Percentiles rank a stretch among this genome's conserved stretches.
These are phyloP conservation scores for Litsea cubeba DNA, from an alignment of 164 flowering plant species.

Conservation along the genomic window DNA sequence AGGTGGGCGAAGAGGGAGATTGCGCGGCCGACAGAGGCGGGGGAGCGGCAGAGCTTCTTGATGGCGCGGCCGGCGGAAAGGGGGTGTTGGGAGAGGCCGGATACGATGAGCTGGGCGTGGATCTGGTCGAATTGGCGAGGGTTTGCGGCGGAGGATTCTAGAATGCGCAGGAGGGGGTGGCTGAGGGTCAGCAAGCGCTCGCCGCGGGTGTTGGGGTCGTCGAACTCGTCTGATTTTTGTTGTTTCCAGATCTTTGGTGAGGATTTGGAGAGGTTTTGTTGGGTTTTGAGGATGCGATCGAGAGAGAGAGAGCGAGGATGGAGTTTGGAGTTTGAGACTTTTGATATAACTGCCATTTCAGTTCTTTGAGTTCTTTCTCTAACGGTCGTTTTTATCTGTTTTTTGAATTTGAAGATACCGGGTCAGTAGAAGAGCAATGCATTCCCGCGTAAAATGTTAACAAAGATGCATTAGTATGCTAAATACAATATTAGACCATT, in stretches of 20 bases:
- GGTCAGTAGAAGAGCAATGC: too few relatives aligned
- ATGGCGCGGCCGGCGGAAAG: conserved; percentile 39
- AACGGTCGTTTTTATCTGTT: neutral
- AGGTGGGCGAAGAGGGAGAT: conserved; percentile 30
- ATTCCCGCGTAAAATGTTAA: too few relatives aligned
- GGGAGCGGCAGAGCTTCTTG: conserved; percentile 45
- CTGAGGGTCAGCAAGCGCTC: conserved; percentile 19
- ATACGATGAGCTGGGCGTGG: conserved; percentile 45
- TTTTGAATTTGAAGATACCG: neutral
- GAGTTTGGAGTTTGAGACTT: neutral
- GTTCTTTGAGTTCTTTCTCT: neutral
- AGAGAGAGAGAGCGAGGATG: conserved; percentile 20
- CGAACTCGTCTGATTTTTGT: conserved; percentile 6
- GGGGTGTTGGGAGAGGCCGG: conserved; percentile 48
- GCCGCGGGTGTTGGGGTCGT: neutral
- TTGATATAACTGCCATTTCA: conserved; percentile 18
- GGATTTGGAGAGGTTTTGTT: conserved; percentile 31
- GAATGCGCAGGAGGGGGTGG: conserved; percentile 41
- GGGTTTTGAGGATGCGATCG: conserved; percentile 34
- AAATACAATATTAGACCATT: too few relatives aligned
- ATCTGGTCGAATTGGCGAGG: conserved; percentile 39
- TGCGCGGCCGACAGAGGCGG: conserved; percentile 24
- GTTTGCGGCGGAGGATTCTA: conserved; percentile 34
- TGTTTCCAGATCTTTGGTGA: conserved; percentile 33
- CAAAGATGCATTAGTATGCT: too few relatives aligned